A percentile compares a stretch with the other conserved stretches of the same genome.
These are phyloP conservation scores for Daldinia childiae DNA, from an alignment of 495 filamentous ascomycete species.

Conservation along the genomic window DNA sequence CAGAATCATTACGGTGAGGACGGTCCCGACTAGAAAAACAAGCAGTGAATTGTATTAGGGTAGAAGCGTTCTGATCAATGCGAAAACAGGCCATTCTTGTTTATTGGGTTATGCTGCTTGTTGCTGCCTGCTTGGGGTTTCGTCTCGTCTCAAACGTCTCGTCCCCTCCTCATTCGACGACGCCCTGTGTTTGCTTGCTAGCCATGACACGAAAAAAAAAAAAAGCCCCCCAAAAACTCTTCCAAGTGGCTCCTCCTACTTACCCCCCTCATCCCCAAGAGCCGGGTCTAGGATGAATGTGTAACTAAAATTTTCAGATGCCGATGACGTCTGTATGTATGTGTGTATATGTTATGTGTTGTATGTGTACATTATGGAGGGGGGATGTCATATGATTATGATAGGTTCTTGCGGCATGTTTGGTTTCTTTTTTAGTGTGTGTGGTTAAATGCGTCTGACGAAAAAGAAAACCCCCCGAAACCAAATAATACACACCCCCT, in stretches of 20 bases:
- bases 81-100: constrained; percentile 13
- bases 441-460: background rate
- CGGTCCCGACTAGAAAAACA: constrained; percentile 16
- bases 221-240: background rate
- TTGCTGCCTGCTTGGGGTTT: constrained; percentile 1
- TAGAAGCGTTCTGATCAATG: constrained; percentile 30
- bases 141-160: background rate
- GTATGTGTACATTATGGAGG: constrained; percentile 3
- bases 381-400: background rate
- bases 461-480: background rate
- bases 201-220: background rate
- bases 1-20: constrained; percentile 30
- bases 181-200: constrained; percentile 9
- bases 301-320: constrained; percentile 2
- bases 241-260: background rate
- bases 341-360: constrained; percentile 7
- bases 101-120: constrained; percentile 10
- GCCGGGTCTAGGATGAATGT: background rate
- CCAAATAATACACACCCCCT: background rate
- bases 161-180: constrained; percentile 3
- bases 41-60: constrained; percentile 13
- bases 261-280: background rate
- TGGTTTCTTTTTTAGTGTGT: background rate
- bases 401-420: background rate
- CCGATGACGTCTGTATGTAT: background rate